Percentiles rank a stretch among this genome's conserved stretches.
Evolutionary conservation across 345 rosid species (phyloP).

Genomic region (Boechera divaricarpa): DNA sequence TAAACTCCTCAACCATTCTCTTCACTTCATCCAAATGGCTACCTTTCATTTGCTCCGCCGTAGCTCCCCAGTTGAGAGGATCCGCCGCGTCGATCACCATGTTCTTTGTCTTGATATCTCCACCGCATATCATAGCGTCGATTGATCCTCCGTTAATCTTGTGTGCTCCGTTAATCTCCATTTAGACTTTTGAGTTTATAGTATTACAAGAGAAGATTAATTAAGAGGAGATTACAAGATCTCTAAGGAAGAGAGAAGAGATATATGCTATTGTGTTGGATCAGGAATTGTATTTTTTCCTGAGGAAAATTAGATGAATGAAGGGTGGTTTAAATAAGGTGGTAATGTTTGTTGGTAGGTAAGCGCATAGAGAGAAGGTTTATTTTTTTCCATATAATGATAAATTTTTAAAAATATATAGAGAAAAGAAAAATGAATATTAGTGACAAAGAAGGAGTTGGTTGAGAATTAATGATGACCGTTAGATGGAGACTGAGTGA

Average conservation of each 20-base stretch:
- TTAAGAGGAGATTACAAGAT: conserved; percentile 22
- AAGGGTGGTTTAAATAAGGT: conserved; percentile 47
- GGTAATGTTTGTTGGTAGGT: conserved; percentile 46
- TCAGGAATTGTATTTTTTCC: conserved; percentile 45
- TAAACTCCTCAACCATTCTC: conserved; percentile 70
- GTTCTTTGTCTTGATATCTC: conserved; percentile 35
- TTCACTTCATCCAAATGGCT: conserved; percentile 89
- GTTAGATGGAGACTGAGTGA: conserved; percentile 35
- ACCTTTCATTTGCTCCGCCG: conserved; percentile 78
- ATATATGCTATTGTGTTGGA: not conserved
- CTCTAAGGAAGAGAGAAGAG: conserved; percentile 31
- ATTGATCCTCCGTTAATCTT: not conserved
- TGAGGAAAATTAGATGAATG: conserved; percentile 38
- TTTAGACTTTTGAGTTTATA: not conserved
- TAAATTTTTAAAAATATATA: not conserved
- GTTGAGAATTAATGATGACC: conserved; percentile 43
- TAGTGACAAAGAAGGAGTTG: conserved; percentile 36
- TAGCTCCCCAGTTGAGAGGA: conserved; percentile 73
- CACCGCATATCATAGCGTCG: conserved; percentile 42
- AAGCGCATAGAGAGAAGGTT: conserved; percentile 34
- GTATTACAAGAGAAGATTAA: conserved; percentile 11
- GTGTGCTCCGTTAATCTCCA: conserved; percentile 41
- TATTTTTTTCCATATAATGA: not conserved
- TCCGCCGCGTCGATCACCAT: conserved; percentile 39
- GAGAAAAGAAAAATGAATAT: not conserved